Conservation (phyloP, 1,284 basidiomycete genomes). For the Volvariella volvacea region DNA sequence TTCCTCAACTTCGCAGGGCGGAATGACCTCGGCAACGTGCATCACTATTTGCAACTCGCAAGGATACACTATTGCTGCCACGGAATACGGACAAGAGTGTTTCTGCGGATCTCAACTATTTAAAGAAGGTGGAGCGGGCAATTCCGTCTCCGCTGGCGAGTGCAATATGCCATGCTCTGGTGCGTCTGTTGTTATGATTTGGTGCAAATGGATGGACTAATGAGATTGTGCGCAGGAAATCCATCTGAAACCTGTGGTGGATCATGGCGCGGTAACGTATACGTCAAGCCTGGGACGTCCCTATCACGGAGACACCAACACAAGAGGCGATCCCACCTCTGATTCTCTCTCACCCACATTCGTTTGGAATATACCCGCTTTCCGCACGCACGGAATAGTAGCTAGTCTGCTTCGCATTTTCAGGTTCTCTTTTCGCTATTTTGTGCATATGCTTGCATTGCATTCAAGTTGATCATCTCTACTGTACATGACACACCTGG, state of each 20-base stretch:
- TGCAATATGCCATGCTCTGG: conserved; percentile 22
- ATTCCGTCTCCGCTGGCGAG: conserved; percentile 10
- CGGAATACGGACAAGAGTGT: conserved; percentile 25
- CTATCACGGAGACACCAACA: neutral
- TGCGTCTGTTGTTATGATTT: conserved; percentile 10
- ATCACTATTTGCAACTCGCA: conserved; percentile 16
- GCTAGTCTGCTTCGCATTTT: too few relatives aligned
- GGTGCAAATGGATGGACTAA: neutral
- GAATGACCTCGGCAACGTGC: conserved; percentile 24
- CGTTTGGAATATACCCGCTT: too few relatives aligned
- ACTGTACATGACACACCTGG: too few relatives aligned
- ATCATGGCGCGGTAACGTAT: conserved; percentile 20
- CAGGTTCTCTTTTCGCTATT: too few relatives aligned
- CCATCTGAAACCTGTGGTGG: conserved; percentile 20
- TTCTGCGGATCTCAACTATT: conserved; percentile 21
- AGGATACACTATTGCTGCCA: conserved; percentile 24
- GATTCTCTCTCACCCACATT: too few relatives aligned
- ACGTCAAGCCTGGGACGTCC: conserved; percentile 7
- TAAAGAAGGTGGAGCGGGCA: conserved; percentile 13
- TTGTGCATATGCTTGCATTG: too few relatives aligned
- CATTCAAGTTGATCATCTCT: too few relatives aligned
- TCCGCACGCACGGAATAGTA: too few relatives aligned
- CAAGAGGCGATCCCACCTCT: neutral
- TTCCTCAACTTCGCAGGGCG: conserved; percentile 9
- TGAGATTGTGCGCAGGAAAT: conserved; percentile 12